Percentiles rank a stretch among this genome's conserved stretches.
Evolutionary conservation across 2,329 filamentous ascomycete species (phyloP).

Genomic region (Phaeosphaeriaceae sp.): DNA sequence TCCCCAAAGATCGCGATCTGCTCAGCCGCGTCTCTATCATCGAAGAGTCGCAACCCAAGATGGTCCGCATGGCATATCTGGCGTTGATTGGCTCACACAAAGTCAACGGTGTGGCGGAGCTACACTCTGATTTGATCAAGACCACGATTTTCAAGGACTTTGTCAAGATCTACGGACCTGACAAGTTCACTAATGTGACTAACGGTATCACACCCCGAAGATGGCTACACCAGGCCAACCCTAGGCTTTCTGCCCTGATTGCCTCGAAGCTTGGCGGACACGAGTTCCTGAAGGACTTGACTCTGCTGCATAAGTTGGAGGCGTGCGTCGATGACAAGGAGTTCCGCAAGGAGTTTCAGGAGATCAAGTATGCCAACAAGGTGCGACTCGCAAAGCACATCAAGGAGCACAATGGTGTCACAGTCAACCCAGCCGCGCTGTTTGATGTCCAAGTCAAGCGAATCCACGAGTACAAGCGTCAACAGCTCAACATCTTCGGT

Average conservation of each 20-base stretch:
- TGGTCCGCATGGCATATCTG: constrained; percentile 96
- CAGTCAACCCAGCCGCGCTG: constrained; percentile 83
- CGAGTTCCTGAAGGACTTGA: constrained; percentile 89
- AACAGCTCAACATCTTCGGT: constrained; percentile 98
- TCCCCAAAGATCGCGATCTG: constrained; percentile 88
- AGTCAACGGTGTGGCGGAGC: constrained; percentile 96
- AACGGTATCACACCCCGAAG: constrained; percentile 96
- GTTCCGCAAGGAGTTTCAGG: constrained; percentile 93
- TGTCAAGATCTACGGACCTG: constrained; percentile 88
- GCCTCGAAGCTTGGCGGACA: constrained; percentile 84
- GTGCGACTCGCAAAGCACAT: constrained; percentile 90
- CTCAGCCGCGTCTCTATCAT: constrained; percentile 92
- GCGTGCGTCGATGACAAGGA: constrained; percentile 80
- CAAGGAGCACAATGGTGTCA: constrained; percentile 77
- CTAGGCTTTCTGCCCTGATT: constrained; percentile 87
- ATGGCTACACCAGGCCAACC: constrained; percentile 98
- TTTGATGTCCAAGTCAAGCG: constrained; percentile 99
- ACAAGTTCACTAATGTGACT: constrained; percentile 99
- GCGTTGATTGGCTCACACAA: constrained; percentile 98
- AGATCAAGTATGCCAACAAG: constrained; percentile 98
- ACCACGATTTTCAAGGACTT: constrained; percentile 99
- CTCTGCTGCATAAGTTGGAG: constrained; percentile 84
- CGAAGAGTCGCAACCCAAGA: constrained; percentile 95
- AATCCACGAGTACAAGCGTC: constrained; percentile 98
- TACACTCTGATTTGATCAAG: constrained; percentile 97